phyloP scores from a whole-genome alignment of 164 flowering plant species.

The Vitis cinerea region DNA sequence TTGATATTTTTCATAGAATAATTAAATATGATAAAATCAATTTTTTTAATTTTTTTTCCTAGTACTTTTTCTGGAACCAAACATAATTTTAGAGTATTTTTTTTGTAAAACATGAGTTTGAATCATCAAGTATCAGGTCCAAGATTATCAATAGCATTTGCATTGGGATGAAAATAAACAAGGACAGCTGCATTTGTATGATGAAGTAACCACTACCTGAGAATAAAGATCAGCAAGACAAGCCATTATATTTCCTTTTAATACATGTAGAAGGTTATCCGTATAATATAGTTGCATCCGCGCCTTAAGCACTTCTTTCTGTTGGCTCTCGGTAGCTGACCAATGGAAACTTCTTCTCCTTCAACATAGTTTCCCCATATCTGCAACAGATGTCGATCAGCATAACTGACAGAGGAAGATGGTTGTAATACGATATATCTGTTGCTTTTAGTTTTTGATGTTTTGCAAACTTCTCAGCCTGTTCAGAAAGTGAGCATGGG shows the following conservation, averaged over 20 bases:
- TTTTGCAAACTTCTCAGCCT: slow-evolving; percentile 87
- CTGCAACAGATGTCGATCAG: slow-evolving; percentile 33
- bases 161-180: too few relatives aligned
- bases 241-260: not conserved
- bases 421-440: not conserved
- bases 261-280: not conserved
- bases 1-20: too few relatives aligned
- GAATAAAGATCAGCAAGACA: not conserved
- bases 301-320: slow-evolving; percentile 83
- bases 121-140: too few relatives aligned
- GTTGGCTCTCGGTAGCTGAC: slow-evolving; percentile 55
- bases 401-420: not conserved
- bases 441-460: slow-evolving; percentile 72
- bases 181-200: not conserved
- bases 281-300: not conserved
- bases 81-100: too few relatives aligned
- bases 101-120: too few relatives aligned
- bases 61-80: too few relatives aligned
- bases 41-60: too few relatives aligned
- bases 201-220: slow-evolving; percentile 74
- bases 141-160: too few relatives aligned
- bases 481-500: slow-evolving; percentile 72
- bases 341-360: slow-evolving; percentile 77
- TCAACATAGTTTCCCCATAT: slow-evolving; percentile 96
- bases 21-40: too few relatives aligned